Conservation (phyloP, 2,329 filamentous ascomycete species). For the Akanthomyces dipterigenus region DNA sequence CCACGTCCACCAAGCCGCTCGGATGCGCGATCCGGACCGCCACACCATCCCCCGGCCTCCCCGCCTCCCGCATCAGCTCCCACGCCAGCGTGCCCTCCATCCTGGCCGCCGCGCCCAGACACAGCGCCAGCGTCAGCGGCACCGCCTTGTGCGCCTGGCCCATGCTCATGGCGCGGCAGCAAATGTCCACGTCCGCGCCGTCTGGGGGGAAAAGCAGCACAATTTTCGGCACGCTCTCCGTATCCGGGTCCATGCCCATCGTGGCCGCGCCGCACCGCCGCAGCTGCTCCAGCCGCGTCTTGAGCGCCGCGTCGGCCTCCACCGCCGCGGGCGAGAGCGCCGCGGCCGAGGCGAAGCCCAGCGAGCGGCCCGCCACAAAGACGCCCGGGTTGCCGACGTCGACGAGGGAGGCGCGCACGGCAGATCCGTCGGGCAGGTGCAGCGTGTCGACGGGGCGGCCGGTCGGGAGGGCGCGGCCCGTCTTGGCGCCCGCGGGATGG, state of each 20-base stretch:
- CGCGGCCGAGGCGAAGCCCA: slow-evolving; percentile 36
- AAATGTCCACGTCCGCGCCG: slow-evolving; percentile 29
- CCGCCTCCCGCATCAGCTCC: not conserved
- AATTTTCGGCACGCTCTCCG: slow-evolving; percentile 55
- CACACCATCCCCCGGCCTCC: not conserved
- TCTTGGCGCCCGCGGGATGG: slow-evolving; percentile 56
- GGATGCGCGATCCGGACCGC: slow-evolving; percentile 40
- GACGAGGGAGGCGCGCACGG: slow-evolving; percentile 46
- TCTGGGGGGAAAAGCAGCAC: slow-evolving; percentile 36
- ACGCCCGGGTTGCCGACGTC: slow-evolving; percentile 60
- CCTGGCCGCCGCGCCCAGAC: slow-evolving; percentile 41
- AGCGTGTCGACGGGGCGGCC: slow-evolving; percentile 47
- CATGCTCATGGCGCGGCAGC: slow-evolving; percentile 45
- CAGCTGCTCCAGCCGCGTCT: slow-evolving; percentile 46
- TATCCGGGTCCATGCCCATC: slow-evolving; percentile 51
- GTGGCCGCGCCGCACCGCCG: slow-evolving; percentile 47
- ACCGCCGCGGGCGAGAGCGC: slow-evolving; percentile 48
- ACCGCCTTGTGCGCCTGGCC: slow-evolving; percentile 51
- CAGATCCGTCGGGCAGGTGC: slow-evolving; percentile 23
- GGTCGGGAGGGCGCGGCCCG: slow-evolving; percentile 45
- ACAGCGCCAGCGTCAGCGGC: slow-evolving; percentile 49
- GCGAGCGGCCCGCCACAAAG: slow-evolving; percentile 39
- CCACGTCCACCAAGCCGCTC: slow-evolving; percentile 39
- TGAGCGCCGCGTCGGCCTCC: slow-evolving; percentile 36
- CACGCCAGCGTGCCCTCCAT: slow-evolving; percentile 36